These are phyloP conservation scores for Rubus idaeus DNA, from an alignment of 306 rosid species.

Conservation along the genomic window DNA sequence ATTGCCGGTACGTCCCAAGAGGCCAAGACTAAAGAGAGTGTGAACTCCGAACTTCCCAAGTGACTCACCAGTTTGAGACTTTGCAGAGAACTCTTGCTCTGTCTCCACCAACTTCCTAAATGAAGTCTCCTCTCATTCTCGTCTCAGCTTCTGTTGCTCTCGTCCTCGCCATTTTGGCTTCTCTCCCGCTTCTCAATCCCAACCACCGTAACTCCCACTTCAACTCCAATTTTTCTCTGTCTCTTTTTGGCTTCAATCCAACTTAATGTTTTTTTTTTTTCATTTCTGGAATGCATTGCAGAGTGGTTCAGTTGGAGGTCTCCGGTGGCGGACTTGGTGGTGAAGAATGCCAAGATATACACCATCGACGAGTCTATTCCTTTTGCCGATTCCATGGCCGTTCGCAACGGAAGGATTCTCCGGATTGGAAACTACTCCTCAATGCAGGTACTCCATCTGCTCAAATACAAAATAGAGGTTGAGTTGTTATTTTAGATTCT, in stretches of 20 bases:
- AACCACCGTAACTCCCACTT: slow-evolving; percentile 5
- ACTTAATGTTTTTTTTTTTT: neutral
- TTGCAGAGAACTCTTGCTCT: too few species aligned
- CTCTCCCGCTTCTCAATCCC: slow-evolving; percentile 29
- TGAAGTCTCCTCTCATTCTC: slow-evolving; percentile 19
- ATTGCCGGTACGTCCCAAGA: too few species aligned
- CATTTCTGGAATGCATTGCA: too few species aligned
- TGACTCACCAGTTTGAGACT: too few species aligned
- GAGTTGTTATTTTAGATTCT: too few species aligned
- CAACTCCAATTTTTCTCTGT: neutral
- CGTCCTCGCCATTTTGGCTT: slow-evolving; percentile 32
- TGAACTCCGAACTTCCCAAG: too few species aligned
- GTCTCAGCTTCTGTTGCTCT: slow-evolving; percentile 36
- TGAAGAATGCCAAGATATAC: slow-evolving; percentile 61
- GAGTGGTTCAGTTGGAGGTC: slow-evolving; percentile 31
- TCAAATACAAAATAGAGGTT: too few species aligned
- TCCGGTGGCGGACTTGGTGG: slow-evolving; percentile 53
- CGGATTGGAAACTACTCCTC: slow-evolving; percentile 61
- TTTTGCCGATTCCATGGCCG: slow-evolving; percentile 74
- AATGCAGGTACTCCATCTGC: slow-evolving; percentile 44
- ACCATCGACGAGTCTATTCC: slow-evolving; percentile 72
- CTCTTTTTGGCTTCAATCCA: neutral
- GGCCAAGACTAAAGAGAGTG: too few species aligned
- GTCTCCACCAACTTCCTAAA: neutral
- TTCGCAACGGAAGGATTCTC: slow-evolving; percentile 62